Evolutionary conservation across 176 grass and related monocot species (phyloP), one percentile per base, ranked within the genome.

Genomic region (Thinopyrum elongatum): DNA sequence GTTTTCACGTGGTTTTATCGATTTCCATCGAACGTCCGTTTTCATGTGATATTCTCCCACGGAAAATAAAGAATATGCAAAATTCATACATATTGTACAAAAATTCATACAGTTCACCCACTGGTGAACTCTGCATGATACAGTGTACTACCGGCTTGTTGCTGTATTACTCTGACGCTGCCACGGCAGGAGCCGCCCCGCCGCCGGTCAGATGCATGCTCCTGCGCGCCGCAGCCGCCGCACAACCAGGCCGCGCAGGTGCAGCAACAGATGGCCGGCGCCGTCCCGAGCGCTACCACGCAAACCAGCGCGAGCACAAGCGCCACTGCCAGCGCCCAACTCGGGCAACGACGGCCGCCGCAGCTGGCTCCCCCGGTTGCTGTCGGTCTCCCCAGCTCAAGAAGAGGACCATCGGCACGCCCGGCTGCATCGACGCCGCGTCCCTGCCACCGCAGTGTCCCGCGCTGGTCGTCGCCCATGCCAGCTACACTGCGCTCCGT

Each of bases 221-320:
- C 5, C 25, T 30, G 23, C 25, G 15, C 22, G 21, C 22, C 23
- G 23, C 49, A 58, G 9, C 63, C 30, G 12, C 21, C 44, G 78
- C 85, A 81, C 77, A 44, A 46, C 80, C 72, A 70, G 0, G 88
- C 78, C 0, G 79, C 83, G 23, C 79, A 77, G 13, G 83, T 90
- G 79, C 88, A 86, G 80, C 83, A 93, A 34, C 83, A 86, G 14
- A 91, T 83, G 1, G 92, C 88, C 9, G 89, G 84, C 74, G 71
- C 83, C 79, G 68, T 76, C 6, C 92, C 88, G 16, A 91, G 72
- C 38, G 81, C 79, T 79, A 91, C 88, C 30, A 93, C 77, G 79
- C 92, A 93, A 6, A 35, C 47, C 39, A 93, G 79, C 2, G 68
- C 80, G 27, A 93, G 36, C 75, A 86, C 71, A 34, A 84, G 12